A percentile compares a stretch with the other conserved stretches of the same genome.
These are phyloP conservation scores for Calonectria ilicicola DNA, from an alignment of 2,329 filamentous ascomycete species.

Conservation along the genomic window DNA sequence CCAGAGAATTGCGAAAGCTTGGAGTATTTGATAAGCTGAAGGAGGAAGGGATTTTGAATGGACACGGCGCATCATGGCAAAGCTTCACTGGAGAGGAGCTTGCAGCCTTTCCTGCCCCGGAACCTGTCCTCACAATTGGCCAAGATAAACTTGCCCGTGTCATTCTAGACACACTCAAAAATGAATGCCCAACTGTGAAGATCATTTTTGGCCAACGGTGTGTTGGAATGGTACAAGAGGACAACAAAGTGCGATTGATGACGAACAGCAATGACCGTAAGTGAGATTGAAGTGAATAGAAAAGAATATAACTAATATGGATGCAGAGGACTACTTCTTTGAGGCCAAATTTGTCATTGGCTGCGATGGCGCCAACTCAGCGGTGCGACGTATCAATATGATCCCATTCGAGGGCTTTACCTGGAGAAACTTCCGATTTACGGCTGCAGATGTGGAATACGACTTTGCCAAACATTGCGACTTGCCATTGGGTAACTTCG, in stretches of 20 bases:
- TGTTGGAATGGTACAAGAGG: not conserved
- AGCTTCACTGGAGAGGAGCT: not conserved
- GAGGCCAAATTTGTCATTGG: not conserved
- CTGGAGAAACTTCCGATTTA: not conserved
- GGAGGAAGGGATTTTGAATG: not conserved
- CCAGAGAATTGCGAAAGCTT: not conserved
- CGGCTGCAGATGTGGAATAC: not conserved
- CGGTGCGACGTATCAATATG: not conserved
- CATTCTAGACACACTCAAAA: not conserved
- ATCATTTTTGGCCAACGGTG: not conserved
- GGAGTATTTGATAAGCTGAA: not conserved
- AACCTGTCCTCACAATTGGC: not conserved
- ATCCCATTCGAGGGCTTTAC: not conserved
- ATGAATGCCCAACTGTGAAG: not conserved
- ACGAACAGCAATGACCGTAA: not conserved
- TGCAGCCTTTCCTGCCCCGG: not conserved
- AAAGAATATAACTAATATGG: not conserved
- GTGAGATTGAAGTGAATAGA: no score
- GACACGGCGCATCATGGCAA: not conserved
- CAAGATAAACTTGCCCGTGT: not conserved
- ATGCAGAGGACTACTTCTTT: not conserved
- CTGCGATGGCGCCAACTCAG: not conserved
- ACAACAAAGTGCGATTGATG: not conserved
- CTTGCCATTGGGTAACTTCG: not conserved
- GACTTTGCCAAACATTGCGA: not conserved